phyloP scores from a whole-genome alignment of 2,329 filamentous ascomycete species.

The Monilinia fructigena region DNA sequence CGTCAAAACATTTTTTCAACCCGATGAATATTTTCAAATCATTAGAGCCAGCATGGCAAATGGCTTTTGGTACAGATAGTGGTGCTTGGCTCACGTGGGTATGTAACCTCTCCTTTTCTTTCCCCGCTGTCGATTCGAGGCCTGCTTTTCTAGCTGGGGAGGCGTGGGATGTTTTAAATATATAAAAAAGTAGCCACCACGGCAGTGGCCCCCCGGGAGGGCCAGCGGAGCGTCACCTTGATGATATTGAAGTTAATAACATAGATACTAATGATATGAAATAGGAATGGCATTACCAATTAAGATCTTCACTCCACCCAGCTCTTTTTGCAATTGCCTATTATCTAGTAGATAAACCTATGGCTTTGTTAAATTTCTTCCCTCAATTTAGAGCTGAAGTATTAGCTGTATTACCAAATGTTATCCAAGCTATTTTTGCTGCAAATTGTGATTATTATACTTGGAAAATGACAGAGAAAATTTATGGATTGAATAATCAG shows the following conservation, averaged over 20 bases:
- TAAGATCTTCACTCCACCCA: constrained; percentile 92
- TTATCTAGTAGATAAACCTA: constrained; percentile 56
- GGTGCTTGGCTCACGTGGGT: constrained; percentile 98
- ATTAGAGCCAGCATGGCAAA: constrained; percentile 88
- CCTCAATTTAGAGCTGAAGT: constrained; percentile 60
- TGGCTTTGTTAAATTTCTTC: constrained; percentile 54
- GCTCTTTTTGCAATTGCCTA: constrained; percentile 78
- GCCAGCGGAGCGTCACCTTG: constrained; percentile 13
- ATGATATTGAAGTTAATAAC: not conserved
- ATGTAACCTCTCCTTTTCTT: constrained; percentile 39
- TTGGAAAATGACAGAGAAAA: constrained; percentile 72
- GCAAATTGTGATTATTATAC: constrained; percentile 82
- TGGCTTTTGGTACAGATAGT: constrained; percentile 74
- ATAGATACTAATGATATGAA: constrained; percentile 16
- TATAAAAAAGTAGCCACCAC: constrained; percentile 9
- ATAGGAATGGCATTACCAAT: constrained; percentile 87
- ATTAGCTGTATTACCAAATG: constrained; percentile 69
- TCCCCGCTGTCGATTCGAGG: not conserved
- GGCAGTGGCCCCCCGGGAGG: constrained; percentile 13
- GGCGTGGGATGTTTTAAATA: not conserved
- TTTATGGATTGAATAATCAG: constrained; percentile 66
- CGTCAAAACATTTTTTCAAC: constrained; percentile 91
- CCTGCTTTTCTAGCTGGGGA: not conserved
- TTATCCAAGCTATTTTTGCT: constrained; percentile 74
- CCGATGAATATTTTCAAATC: constrained; percentile 98